Conservation (phyloP, 2,329 filamentous ascomycete species). For the Apiospora sp. region DNA sequence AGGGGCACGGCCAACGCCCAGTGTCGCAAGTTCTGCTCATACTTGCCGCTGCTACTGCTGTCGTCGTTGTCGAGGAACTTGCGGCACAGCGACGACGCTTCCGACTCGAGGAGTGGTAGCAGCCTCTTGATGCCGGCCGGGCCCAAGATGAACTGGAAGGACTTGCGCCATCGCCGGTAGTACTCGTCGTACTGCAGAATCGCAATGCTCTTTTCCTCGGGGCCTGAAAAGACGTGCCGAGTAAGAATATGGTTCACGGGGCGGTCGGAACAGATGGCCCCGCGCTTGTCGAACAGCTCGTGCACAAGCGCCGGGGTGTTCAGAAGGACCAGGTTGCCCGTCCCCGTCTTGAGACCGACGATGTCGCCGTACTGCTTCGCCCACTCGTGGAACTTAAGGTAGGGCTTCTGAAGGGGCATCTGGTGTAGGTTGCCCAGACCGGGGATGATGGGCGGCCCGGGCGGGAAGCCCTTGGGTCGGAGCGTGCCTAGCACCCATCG, state of each 20-base stretch:
- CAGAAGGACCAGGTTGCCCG: constrained; percentile 24
- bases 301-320: constrained; percentile 19
- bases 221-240: constrained; percentile 17
- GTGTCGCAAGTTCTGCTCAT: constrained; percentile 8
- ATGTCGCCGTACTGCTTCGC: constrained; percentile 25
- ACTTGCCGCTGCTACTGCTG: background rate
- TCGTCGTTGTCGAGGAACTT: constrained; percentile 19
- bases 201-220: constrained; percentile 24
- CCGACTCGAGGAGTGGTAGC: constrained; percentile 26
- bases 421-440: constrained; percentile 25
- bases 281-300: constrained; percentile 26
- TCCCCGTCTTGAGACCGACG: constrained; percentile 22
- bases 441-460: constrained; percentile 26
- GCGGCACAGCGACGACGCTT: constrained; percentile 23
- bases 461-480: constrained; percentile 15
- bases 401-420: constrained; percentile 23
- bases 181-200: constrained; percentile 27
- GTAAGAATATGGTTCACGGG: constrained; percentile 25
- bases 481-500: constrained; percentile 23
- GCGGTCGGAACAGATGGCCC: constrained; percentile 25
- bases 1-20: constrained; percentile 24
- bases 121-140: constrained; percentile 22
- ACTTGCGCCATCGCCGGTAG: constrained; percentile 27
- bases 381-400: constrained; percentile 25
- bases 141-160: constrained; percentile 25